A percentile compares a stretch with the other conserved stretches of the same genome.
Conservation (phyloP, 208 protist species). For the Lotmaria passim region DNA sequence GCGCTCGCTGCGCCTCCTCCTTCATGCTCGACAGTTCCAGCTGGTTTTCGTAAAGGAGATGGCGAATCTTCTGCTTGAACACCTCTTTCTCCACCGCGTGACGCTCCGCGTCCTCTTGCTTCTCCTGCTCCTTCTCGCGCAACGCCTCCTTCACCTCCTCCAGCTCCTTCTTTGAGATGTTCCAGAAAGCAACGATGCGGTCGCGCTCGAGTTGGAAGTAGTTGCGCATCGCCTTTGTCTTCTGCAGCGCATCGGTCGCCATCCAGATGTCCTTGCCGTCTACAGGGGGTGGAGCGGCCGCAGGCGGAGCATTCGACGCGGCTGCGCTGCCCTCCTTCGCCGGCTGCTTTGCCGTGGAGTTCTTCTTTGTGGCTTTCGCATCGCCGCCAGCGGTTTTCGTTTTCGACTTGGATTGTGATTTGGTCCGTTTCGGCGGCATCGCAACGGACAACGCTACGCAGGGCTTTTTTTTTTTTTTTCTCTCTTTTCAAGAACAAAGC, state of each 20-base stretch:
- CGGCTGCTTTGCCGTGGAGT: constrained; percentile 5
- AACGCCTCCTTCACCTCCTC: constrained; percentile 81
- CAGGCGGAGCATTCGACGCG: constrained; percentile 12
- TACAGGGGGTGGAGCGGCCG: constrained; percentile 31
- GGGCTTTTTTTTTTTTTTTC: too few relatives aligned
- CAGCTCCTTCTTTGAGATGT: constrained; percentile 94
- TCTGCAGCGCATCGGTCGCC: constrained; percentile 91
- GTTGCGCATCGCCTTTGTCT: constrained; percentile 95
- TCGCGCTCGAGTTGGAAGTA: constrained; percentile 98
- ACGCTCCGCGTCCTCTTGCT: constrained; percentile 92
- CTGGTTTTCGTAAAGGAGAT: constrained; percentile 96
- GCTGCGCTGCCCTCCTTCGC: constrained; percentile 9
- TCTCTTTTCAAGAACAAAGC: not conserved
- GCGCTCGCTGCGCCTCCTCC: constrained; percentile 88
- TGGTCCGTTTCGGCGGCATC: constrained; percentile 51
- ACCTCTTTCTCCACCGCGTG: constrained; percentile 96
- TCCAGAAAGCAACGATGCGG: constrained; percentile 96
- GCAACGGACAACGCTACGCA: not conserved
- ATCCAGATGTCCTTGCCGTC: constrained; percentile 86
- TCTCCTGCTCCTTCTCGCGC: constrained; percentile 93
- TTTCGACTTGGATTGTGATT: constrained; percentile 27
- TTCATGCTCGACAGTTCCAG: constrained; percentile 90
- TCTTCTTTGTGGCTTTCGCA: constrained; percentile 22
- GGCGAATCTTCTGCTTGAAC: constrained; percentile 98
- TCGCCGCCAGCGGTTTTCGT: constrained; percentile 2